Percentiles rank a stretch among this genome's conserved stretches.
phyloP scores from a whole-genome alignment of 148 eudicot genomes.

The Rhododendron mucronatum region DNA sequence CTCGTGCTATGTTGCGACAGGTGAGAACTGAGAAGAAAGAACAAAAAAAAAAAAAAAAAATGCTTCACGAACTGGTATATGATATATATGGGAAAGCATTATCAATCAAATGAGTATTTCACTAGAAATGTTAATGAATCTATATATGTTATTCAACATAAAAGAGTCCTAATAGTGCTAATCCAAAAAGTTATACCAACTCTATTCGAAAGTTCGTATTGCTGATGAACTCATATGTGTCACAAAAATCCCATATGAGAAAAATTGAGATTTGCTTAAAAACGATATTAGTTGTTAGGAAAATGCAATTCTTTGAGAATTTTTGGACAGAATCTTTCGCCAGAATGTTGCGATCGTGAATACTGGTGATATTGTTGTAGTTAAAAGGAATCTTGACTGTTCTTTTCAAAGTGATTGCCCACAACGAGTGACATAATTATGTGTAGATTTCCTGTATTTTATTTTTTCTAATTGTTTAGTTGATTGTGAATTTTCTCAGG shows the following conservation, averaged over 20 bases:
- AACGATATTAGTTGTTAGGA: neutral
- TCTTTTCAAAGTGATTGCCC: neutral
- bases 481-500: conserved; percentile 42
- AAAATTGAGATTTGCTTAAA: neutral
- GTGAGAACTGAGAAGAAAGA: conserved; percentile 26
- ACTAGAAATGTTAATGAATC: neutral
- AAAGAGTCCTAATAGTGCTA: neutral
- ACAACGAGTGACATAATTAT: neutral
- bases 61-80: neutral
- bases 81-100: neutral
- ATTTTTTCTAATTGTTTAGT: neutral
- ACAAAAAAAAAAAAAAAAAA: neutral
- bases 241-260: neutral
- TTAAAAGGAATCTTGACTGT: neutral
- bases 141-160: neutral
- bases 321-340: neutral
- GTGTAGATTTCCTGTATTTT: neutral
- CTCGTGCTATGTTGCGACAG: conserved; percentile 74
- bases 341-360: neutral
- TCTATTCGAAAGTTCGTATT: neutral
- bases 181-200: neutral
- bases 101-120: neutral
- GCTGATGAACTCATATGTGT: neutral
- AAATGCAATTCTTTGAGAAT: neutral
- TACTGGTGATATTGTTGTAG: neutral